Conservation (phyloP, 2,329 filamentous ascomycete species). For the Fusarium temperatum region DNA sequence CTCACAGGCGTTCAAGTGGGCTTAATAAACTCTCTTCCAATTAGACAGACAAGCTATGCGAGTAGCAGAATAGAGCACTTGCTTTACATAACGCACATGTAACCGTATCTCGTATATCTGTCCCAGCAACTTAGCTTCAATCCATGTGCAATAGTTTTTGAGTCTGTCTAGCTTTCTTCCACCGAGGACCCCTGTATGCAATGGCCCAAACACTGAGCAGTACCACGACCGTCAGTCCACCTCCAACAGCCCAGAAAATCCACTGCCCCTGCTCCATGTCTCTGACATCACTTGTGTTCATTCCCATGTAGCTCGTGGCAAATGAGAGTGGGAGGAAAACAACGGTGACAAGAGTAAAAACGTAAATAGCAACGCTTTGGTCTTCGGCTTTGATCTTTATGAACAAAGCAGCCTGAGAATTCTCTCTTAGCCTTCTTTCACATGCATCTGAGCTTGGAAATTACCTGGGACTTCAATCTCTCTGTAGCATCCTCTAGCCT, state of each 20-base stretch:
- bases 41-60: too few relatives aligned
- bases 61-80: too few relatives aligned
- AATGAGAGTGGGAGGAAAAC: not conserved
- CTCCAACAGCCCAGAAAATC: not conserved
- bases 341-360: not conserved
- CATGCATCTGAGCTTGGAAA: too few relatives aligned
- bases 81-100: too few relatives aligned
- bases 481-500: too few relatives aligned
- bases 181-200: too few relatives aligned
- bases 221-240: fast-evolving
- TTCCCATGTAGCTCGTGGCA: not conserved
- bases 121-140: too few relatives aligned
- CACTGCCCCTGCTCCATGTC: not conserved
- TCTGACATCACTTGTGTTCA: not conserved
- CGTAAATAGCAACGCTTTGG: not conserved
- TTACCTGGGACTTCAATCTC: not conserved
- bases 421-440: too few relatives aligned
- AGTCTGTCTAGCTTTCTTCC: not conserved
- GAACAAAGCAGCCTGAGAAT: not conserved
- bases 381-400: not conserved
- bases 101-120: too few relatives aligned
- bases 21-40: too few relatives aligned
- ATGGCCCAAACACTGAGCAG: not conserved
- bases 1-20: too few relatives aligned
- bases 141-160: not conserved